phyloP scores from a whole-genome alignment of 441 rosid species.

The Dalechampia spathulata region DNA sequence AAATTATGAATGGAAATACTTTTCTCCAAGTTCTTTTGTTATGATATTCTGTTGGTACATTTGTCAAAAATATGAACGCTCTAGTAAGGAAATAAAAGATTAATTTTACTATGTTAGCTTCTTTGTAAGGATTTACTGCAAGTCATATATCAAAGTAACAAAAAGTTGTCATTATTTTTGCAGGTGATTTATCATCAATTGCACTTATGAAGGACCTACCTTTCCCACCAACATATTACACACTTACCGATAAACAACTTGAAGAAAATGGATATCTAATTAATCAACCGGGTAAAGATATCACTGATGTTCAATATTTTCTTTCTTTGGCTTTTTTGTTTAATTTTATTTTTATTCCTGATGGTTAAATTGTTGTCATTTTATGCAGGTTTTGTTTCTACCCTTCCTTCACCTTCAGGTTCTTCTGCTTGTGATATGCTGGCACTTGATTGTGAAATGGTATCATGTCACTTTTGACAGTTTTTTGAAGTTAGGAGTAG shows the following conservation, averaged over 20 bases:
- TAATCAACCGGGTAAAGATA: conserved; percentile 47
- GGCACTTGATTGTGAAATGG: conserved; percentile 99
- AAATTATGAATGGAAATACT: not conserved
- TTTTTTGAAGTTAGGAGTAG: not conserved
- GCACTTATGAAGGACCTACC: conserved; percentile 58
- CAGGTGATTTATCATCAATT: conserved; percentile 24
- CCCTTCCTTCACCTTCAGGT: conserved; percentile 64
- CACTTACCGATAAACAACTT: conserved; percentile 63
- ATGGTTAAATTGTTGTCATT: conserved; percentile 17
- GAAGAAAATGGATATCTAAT: conserved; percentile 72
- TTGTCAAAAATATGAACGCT: not conserved
- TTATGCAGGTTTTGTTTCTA: conserved; percentile 53
- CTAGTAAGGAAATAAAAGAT: not conserved
- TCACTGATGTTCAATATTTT: not conserved
- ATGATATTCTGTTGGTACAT: no score
- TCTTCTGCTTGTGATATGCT: conserved; percentile 45
- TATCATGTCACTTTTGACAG: conserved; percentile 24
- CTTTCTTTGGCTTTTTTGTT: not conserved
- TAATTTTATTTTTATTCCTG: not conserved
- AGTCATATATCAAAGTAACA: conserved; percentile 5
- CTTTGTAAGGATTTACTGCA: not conserved
- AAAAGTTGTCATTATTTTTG: conserved; percentile 13
- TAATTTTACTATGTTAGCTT: not conserved
- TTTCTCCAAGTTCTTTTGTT: not conserved
- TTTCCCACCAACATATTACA: conserved; percentile 66